Conservation (phyloP, 73 alveolate genomes). For the Paraurostyla sp. region DNA sequence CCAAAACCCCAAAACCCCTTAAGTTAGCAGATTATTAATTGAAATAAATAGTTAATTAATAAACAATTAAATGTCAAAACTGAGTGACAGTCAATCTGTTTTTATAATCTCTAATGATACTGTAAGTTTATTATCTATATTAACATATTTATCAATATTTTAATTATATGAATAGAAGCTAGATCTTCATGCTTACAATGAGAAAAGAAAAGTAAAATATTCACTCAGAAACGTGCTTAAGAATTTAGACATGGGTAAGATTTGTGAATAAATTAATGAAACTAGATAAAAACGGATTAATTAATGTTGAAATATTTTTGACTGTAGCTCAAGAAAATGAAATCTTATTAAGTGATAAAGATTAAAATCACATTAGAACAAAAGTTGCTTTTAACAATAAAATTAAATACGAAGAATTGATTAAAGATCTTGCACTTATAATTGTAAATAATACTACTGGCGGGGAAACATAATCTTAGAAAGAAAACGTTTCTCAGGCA, state of each 20-base stretch:
- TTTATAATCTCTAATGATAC: not conserved
- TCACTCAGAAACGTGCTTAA: not conserved
- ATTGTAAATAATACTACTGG: not conserved
- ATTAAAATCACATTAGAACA: not conserved
- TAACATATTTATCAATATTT: not conserved
- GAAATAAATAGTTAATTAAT: too few species aligned
- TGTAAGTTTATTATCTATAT: not conserved
- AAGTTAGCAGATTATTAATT: too few species aligned
- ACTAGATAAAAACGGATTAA: conserved; percentile 5
- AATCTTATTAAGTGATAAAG: not conserved
- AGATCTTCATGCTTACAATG: conserved; percentile 10
- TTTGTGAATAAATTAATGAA: not conserved
- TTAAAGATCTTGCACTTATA: conserved; percentile 34
- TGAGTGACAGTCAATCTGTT: too few species aligned
- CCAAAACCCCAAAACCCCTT: too few species aligned
- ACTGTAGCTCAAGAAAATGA: conserved; percentile 1
- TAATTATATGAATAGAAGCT: not conserved
- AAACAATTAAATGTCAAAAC: too few species aligned
- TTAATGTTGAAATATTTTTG: conserved; percentile 17
- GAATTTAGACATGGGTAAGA: conserved; percentile 8
- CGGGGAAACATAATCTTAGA: not conserved
- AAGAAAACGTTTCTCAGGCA: not conserved
- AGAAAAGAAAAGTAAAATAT: not conserved
- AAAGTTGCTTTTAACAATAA: not conserved
- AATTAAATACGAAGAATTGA: conserved; percentile 30